phyloP scores from a whole-genome alignment of 2,329 filamentous ascomycete genomes.

The Fusarium lyarnte region DNA sequence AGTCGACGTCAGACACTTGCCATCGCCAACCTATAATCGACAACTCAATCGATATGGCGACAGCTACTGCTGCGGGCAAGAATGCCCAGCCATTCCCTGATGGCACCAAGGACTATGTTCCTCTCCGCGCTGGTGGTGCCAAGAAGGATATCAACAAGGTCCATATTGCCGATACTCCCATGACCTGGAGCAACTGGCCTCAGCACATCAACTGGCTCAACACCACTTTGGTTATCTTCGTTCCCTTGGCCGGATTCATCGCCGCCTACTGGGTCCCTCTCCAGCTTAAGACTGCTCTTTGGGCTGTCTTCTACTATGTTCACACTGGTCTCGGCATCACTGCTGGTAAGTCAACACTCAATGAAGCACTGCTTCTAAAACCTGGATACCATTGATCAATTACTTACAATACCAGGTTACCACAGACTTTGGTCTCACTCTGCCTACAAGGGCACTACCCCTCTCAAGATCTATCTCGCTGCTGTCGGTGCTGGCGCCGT shows the following conservation, averaged over 20 bases:
- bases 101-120: conserved; percentile 66
- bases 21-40: conserved; percentile 6
- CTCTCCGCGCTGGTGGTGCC: conserved; percentile 49
- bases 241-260: conserved; percentile 79
- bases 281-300: conserved; percentile 75
- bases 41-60: conserved; percentile 45
- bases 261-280: conserved; percentile 83
- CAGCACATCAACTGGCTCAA: conserved; percentile 97
- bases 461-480: conserved; percentile 84
- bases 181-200: conserved; percentile 86
- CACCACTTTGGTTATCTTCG: conserved; percentile 79
- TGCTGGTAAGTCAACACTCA: conserved; percentile 63
- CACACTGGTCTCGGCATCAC: conserved; percentile 84
- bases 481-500: conserved; percentile 84
- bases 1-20: conserved; percentile 30
- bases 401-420: conserved; percentile 42
- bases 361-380: background rate
- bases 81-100: conserved; percentile 56
- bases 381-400: background rate
- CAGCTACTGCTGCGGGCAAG: conserved; percentile 52
- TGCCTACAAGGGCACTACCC: conserved; percentile 80
- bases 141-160: conserved; percentile 49
- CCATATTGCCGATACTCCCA: conserved; percentile 84
- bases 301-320: conserved; percentile 83
- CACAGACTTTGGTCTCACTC: conserved; percentile 87